Base-by-base conservation (phyloP, 495 filamentous ascomycete species). In the Aspergillus cristatus region DNA sequence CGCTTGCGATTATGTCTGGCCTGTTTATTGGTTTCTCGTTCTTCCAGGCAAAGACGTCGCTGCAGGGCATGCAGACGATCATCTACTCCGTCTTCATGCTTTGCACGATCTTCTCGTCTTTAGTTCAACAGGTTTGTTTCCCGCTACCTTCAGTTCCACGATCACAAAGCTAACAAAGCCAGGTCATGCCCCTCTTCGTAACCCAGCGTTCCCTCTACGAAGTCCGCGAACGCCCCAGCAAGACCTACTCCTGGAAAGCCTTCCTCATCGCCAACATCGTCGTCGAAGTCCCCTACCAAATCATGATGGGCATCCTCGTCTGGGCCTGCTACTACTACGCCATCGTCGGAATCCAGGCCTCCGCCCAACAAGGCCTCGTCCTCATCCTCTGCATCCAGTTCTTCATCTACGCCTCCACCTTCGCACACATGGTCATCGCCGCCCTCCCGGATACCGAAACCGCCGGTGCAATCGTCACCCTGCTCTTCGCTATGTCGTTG, bases 241-340 rank as follows among this genome's bases (percentile, higher is more conserved):
- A 79, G 39, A 70, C 74, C 8, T 90, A 90, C 56, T 74, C 70
- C 25, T 86, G 82, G 83, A 58, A 64, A n/a, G 74, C 71, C 0
- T 86, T 86, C 56, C 52, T 81, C 16, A 65, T 78, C 13, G 70
- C 72, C 34, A 74, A 76, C 37, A 73, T 87, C 50, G 15, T 81
- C 13, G 68, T 72, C 8, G 71, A 73, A 38, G 47, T 71, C 16
- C 69, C 71, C 1, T 74, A 63, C 51, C 62, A 68, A 40, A 54
- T 63, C 12, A 30, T 70, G 20, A 56, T 63, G 44, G 60, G 57
- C 13, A 45, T 69, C 15, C 33, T 70, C 35, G 54, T 63, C 35
- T 74, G 54, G 43, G 51, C 61, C 16, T 62, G 51, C 46, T 75
- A 69, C 59, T 73, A 72, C 55, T 73, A 70, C 38, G 50, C 61